phyloP scores from a whole-genome alignment of 2,329 filamentous ascomycete genomes.

The Thelonectria rubi region DNA sequence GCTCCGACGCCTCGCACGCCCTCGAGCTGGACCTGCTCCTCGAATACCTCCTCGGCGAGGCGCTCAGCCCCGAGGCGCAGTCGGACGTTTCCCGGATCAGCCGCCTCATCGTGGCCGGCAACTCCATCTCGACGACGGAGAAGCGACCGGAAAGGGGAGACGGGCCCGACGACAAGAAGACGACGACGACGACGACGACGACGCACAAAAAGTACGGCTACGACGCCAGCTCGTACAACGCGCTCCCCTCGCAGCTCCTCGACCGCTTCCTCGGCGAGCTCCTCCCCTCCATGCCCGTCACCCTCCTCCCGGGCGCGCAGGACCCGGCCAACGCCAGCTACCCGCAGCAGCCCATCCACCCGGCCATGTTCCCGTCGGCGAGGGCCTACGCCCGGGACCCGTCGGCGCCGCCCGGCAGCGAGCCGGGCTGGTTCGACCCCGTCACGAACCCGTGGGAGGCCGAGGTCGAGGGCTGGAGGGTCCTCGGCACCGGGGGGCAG shows the following conservation, averaged over 20 bases:
- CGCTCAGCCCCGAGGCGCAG: conserved; percentile 69
- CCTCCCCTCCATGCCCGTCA: conserved; percentile 87
- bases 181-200: conserved; percentile 59
- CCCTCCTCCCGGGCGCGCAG: conserved; percentile 81
- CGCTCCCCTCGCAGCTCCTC: conserved; percentile 82
- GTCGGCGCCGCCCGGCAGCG: conserved; percentile 42
- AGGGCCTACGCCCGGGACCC: conserved; percentile 71
- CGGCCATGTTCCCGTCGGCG: conserved; percentile 85
- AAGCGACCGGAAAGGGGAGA: conserved; percentile 44
- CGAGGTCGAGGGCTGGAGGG: conserved; percentile 87
- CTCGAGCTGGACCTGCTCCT: conserved; percentile 80
- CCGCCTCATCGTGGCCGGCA: conserved; percentile 89
- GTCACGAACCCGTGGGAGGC: conserved; percentile 95
- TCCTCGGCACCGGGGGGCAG: conserved; percentile 89
- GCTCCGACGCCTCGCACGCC: conserved; percentile 74
- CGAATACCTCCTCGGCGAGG: conserved; percentile 89
- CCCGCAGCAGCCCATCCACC: conserved; percentile 92
- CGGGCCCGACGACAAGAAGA: too few relatives aligned
- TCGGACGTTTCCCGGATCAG: conserved; percentile 73
- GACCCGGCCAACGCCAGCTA: conserved; percentile 92
- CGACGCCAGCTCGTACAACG: conserved; percentile 87
- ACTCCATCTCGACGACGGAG: conserved; percentile 78
- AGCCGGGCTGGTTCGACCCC: conserved; percentile 81
- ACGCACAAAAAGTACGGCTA: conserved; percentile 88
- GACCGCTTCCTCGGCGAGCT: conserved; percentile 84